These are phyloP conservation scores for Dipteronia sinensis DNA, from an alignment of 345 rosid genomes.

Conservation along the genomic window DNA sequence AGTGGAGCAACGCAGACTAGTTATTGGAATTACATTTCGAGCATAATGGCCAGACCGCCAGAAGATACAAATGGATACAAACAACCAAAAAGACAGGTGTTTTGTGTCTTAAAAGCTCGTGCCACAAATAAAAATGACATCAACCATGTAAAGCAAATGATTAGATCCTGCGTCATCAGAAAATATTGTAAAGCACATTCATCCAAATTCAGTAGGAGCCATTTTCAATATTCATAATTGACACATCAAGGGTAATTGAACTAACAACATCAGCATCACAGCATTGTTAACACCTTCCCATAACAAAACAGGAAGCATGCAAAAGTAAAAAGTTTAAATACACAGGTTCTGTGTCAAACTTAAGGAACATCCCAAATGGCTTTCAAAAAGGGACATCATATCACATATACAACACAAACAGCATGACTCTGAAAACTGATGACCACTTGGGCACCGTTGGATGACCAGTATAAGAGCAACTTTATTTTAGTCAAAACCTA, in stretches of 20 bases:
- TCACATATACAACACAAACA: neutral
- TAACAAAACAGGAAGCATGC: neutral
- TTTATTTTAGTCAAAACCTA: neutral
- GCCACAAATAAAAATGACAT: neutral
- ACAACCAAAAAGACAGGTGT: neutral
- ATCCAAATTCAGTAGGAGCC: neutral
- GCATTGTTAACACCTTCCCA: neutral
- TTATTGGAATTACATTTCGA: neutral
- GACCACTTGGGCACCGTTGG: neutral
- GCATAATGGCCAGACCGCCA: neutral
- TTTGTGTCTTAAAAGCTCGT: neutral
- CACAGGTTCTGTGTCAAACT: neutral
- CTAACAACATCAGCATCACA: neutral
- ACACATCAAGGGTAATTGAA: neutral
- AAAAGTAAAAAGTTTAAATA: neutral
- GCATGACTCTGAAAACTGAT: neutral
- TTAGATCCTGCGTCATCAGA: neutral
- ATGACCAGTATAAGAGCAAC: neutral
- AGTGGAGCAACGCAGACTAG: neutral
- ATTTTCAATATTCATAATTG: neutral
- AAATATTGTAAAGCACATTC: neutral
- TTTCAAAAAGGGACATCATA: neutral
- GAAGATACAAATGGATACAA: neutral
- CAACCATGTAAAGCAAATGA: neutral
- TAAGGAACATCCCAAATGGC: neutral